Base-by-base conservation (phyloP, 768 basidiomycete species). In the Chalciporus sphaerocephalus region DNA sequence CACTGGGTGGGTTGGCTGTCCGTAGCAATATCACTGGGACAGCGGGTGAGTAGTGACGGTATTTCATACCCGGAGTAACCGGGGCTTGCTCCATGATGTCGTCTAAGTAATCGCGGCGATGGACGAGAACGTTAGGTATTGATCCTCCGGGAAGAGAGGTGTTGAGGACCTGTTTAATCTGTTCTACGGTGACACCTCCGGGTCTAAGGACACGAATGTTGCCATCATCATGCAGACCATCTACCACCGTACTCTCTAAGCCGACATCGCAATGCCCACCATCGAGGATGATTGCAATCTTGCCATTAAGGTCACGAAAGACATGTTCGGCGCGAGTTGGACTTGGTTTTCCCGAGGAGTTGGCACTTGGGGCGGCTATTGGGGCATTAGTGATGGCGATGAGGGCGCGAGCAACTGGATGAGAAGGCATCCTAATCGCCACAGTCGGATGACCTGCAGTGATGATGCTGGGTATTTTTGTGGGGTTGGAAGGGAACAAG, bases 1-100 rank as follows among this genome's bases (percentile, higher is more conserved):
- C 69, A 6, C 42, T 17, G 6, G 78, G 74, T 20, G 75, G 73
- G 34, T 57, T 49, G n/a, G 67, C 54, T 3, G 81, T 79, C 50
- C 77, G 74, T 30, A 92, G 69, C 6, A 98, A 76, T 17, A 78
- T 79, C 23, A 97, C 89, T 2, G 92, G 92, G 4, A 93, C 83
- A 1, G 84, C 71, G 2, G 96, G 96, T 18, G 94, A 87, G 64
- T 99, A 99, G 68, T 99, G 96, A 40, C 86, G 80, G 65, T 99
- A 99, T 69, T 99, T 99, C 94, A 97, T 96, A 24, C 96, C 96
- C 2, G 96, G 96, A 0, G 96, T 98, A 7, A 92, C 92, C 8
- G 96, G 96, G 0, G 83, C 78, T 30, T 73, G 71, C 62, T 92
- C 89, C 46, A 87, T 71, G n/a, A 64, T 65, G 30, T 78, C 72